phyloP scores from a whole-genome alignment of 352 stramenopile genomes.

The Elongisporangium undulatum region DNA sequence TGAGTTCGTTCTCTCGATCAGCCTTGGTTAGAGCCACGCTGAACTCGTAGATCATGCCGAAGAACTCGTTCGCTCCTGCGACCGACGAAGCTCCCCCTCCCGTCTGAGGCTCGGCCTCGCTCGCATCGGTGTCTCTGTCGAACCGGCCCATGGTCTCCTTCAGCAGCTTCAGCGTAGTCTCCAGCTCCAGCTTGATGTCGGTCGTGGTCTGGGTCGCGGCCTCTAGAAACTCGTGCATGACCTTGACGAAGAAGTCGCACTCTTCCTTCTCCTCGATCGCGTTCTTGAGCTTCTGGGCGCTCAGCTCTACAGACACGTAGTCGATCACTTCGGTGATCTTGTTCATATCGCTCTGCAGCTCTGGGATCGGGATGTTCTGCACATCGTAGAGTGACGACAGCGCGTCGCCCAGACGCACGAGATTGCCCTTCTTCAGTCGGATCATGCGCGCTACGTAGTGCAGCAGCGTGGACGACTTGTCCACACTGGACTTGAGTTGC shows the following conservation, averaged over 20 bases:
- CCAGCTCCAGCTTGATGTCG: slow-evolving; percentile 40
- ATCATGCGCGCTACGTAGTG: slow-evolving; percentile 75
- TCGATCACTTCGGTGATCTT: slow-evolving; percentile 58
- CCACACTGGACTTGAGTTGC: slow-evolving; percentile 54
- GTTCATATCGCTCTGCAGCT: slow-evolving; percentile 68
- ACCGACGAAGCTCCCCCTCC: neutral
- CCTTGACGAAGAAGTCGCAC: slow-evolving; percentile 54
- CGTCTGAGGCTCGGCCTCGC: slow-evolving; percentile 5
- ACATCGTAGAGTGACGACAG: slow-evolving; percentile 68
- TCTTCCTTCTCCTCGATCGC: slow-evolving; percentile 64
- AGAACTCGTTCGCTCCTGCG: slow-evolving; percentile 50
- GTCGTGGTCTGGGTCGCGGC: slow-evolving; percentile 22
- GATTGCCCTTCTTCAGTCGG: slow-evolving; percentile 60
- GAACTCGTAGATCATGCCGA: slow-evolving; percentile 73
- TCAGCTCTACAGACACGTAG: slow-evolving; percentile 55
- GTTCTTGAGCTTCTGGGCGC: slow-evolving; percentile 70
- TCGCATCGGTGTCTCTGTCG: slow-evolving; percentile 35
- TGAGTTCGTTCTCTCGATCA: slow-evolving; percentile 72
- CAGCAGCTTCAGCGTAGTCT: slow-evolving; percentile 39
- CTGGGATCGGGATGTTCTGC: slow-evolving; percentile 70
- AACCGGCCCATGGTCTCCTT: slow-evolving; percentile 62
- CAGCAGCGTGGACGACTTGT: slow-evolving; percentile 59
- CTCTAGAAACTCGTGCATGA: slow-evolving; percentile 63
- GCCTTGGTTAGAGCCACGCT: slow-evolving; percentile 72
- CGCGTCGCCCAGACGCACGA: slow-evolving; percentile 53